Evolutionary conservation across 371 early-diverging fungal genomes (phyloP).

Genomic region (Circinella minor): DNA sequence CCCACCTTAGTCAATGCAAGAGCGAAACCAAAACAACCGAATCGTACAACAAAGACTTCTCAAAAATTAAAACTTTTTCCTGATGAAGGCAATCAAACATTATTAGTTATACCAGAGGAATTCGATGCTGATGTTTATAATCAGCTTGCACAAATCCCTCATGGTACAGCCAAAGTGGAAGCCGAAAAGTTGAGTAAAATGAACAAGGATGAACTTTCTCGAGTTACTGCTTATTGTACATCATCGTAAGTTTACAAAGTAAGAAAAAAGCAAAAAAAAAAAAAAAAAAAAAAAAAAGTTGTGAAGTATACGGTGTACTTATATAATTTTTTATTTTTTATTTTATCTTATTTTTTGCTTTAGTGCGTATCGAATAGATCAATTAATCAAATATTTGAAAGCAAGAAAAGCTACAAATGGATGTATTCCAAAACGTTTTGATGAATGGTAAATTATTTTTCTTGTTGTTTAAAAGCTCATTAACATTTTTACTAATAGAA

Average conservation of each 20-base stretch:
- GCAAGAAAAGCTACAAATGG: slow-evolving; percentile 44
- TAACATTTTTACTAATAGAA: too few species aligned
- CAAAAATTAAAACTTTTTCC: slow-evolving; percentile 93
- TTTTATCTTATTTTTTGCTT: background rate
- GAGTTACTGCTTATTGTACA: slow-evolving; percentile 95
- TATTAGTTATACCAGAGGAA: slow-evolving; percentile 17
- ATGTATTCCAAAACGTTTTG: slow-evolving; percentile 49
- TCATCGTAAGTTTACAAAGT: slow-evolving; percentile 51
- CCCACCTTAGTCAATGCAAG: slow-evolving; percentile 1
- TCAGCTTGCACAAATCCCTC: slow-evolving; percentile 53
- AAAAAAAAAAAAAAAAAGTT: too few species aligned
- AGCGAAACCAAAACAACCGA: slow-evolving; percentile 57
- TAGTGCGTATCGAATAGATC: slow-evolving; percentile 67
- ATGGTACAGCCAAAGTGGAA: slow-evolving; percentile 47
- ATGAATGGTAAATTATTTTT: slow-evolving; percentile 42
- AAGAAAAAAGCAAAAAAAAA: too few species aligned
- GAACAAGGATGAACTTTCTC: slow-evolving; percentile 46
- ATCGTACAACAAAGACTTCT: slow-evolving; percentile 90
- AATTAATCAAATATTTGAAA: slow-evolving; percentile 60
- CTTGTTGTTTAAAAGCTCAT: too few species aligned
- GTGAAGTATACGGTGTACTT: background rate
- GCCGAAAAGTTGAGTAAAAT: slow-evolving; percentile 52
- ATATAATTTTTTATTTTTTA: background rate
- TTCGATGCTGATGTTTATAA: slow-evolving; percentile 47
- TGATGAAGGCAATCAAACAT: slow-evolving; percentile 67